Evolutionary conservation across 75 land plant genomes (phyloP), one percentile per base, ranked within the genome.

Genomic region (Pinus tabuliformis): DNA sequence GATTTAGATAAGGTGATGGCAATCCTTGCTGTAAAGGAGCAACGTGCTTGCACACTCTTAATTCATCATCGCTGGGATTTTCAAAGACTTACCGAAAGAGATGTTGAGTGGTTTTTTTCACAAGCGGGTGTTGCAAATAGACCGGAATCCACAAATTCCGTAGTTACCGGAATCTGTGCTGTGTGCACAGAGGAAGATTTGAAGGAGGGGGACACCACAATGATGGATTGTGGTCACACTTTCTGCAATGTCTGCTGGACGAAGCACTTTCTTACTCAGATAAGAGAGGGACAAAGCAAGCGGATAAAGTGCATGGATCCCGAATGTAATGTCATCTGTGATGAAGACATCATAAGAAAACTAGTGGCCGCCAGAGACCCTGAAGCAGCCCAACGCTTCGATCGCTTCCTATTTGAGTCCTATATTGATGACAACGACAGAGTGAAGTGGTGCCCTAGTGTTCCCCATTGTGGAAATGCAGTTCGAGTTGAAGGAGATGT

Each of bases 381-480:
- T 36, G 81, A 81, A 56, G 80, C 90, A 28, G 89, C 90, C 5
- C 86, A 83, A 56, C 85, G 85, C 60, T 94, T 90, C 72, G 91
- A 92, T 30, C 86, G 91, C 12, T 88, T 81, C 66, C 83, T 94
- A 36, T 76, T 94, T 22, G 92, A 91, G 78, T 94, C 97, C 39
- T 94, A 91, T 73, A 89, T 95, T 39, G 95, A 95, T 61, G 98
- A 95, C 71, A 90, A 95, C 78, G 76, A 82, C 72, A 89, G 73
- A 76, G 98, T 92, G 39, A 95, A 92, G 62, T 95, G 95, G 98
- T 95, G 93, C 81, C 98, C 95, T 0, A 92, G 92, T 74, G 82
- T 87, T 70, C 95, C 98, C 12, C 88, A 89, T 76, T 95, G 93
- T 82, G 95, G 98, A 37, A 95, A 92, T 84, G 95, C 95, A 9